Conservation (phyloP, 164 flowering plant genomes). For the Protea cynaroides region DNA sequence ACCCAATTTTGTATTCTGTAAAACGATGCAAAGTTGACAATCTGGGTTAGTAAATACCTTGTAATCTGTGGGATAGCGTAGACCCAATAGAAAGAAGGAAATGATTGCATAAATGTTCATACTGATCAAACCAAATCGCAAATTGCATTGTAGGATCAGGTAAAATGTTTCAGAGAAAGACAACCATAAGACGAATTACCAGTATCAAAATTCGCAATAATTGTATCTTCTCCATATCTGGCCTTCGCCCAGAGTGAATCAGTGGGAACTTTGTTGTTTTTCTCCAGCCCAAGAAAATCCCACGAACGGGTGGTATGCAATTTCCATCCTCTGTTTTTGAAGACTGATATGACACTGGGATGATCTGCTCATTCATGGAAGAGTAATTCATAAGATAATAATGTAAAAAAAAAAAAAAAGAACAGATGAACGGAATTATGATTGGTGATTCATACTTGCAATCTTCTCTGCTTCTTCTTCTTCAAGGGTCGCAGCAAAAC, state of each 20-base stretch:
- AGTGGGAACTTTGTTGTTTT: conserved; percentile 18
- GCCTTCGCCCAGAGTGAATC: conserved; percentile 38
- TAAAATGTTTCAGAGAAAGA: too few relatives aligned
- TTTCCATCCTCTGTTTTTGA: conserved; percentile 22
- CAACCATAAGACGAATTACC: too few relatives aligned
- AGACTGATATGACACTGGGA: conserved; percentile 46
- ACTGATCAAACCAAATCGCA: too few relatives aligned
- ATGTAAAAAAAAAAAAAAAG: background rate
- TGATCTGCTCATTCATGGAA: conserved; percentile 22
- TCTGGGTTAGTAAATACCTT: too few relatives aligned
- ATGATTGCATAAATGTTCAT: too few relatives aligned
- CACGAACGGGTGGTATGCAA: conserved; percentile 58
- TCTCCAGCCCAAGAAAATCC: conserved; percentile 43
- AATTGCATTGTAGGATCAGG: too few relatives aligned
- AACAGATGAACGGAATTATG: background rate
- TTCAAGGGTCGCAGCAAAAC: conserved; percentile 53
- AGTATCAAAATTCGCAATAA: too few relatives aligned
- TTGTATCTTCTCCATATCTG: too few relatives aligned
- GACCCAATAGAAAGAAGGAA: too few relatives aligned
- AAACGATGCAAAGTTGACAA: too few relatives aligned
- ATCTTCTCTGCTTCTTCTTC: conserved; percentile 43
- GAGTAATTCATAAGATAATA: background rate
- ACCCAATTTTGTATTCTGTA: too few relatives aligned
- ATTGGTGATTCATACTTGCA: conserved; percentile 25
- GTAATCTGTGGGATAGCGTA: too few relatives aligned